These are phyloP conservation scores for Vigna unguiculata DNA, from an alignment of 306 rosid species.

Conservation along the genomic window DNA sequence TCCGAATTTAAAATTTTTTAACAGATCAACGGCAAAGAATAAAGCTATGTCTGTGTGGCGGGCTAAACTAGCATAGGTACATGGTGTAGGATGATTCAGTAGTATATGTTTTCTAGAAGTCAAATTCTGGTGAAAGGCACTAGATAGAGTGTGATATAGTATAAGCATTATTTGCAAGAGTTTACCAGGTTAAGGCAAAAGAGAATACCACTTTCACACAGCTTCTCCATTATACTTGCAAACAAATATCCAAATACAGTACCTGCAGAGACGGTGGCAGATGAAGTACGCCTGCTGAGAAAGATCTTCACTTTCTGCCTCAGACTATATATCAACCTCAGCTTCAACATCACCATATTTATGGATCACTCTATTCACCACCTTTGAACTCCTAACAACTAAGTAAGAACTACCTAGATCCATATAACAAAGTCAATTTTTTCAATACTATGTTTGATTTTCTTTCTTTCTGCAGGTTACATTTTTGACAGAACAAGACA, in stretches of 20 bases:
- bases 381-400: slow-evolving; percentile 19
- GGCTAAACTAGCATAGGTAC: not conserved
- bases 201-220: slow-evolving; percentile 52
- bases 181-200: slow-evolving; percentile 53
- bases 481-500: slow-evolving; percentile 15
- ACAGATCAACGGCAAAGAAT: slow-evolving; percentile 5
- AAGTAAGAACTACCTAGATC: slow-evolving; percentile 38
- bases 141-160: slow-evolving; percentile 29
- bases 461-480: slow-evolving; percentile 13
- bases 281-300: slow-evolving; percentile 56
- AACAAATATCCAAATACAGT: slow-evolving; percentile 62
- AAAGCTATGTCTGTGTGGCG: slow-evolving; percentile 7
- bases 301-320: slow-evolving; percentile 48
- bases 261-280: slow-evolving; percentile 49
- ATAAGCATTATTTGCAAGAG: slow-evolving; percentile 43
- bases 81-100: not conserved
- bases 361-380: slow-evolving; percentile 38
- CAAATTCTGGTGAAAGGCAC: slow-evolving; percentile 35
- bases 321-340: slow-evolving; percentile 18
- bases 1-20: not conserved
- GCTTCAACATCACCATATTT: slow-evolving; percentile 41
- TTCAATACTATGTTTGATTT: not conserved
- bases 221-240: slow-evolving; percentile 54
- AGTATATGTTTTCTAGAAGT: slow-evolving; percentile 21
- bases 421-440: slow-evolving; percentile 12